A percentile compares a stretch with the other conserved stretches of the same genome.
Evolutionary conservation across 495 filamentous ascomycete species (phyloP).

Genomic region (Astrothelium subdiscretum): DNA sequence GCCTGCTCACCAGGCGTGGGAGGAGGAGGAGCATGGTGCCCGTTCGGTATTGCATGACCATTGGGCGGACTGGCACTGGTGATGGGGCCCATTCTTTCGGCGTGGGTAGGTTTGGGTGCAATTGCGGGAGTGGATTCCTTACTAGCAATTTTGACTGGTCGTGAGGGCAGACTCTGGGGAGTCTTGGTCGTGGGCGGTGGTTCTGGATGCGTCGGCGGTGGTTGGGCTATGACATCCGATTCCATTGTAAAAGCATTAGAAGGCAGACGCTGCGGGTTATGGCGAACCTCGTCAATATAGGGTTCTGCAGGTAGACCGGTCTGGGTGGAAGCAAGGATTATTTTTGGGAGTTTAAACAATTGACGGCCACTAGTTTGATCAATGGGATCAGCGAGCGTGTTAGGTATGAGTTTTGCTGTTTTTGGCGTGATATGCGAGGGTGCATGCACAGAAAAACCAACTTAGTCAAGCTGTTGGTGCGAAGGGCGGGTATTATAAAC

Average conservation of each 20-base stretch:
- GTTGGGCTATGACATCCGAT: not conserved
- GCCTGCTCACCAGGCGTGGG: not conserved
- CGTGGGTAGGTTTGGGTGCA: not conserved
- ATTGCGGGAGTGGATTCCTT: not conserved
- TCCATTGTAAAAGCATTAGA: not conserved
- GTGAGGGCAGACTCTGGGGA: not conserved
- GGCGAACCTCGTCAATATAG: slow-evolving; percentile 2
- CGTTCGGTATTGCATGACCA: not conserved
- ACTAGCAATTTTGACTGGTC: not conserved
- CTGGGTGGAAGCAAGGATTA: not conserved
- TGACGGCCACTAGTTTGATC: not conserved
- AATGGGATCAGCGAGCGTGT: not conserved
- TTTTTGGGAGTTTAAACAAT: not conserved
- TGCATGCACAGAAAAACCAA: slow-evolving; percentile 1
- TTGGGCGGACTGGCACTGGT: slow-evolving; percentile 1
- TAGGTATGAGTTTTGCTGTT: slow-evolving; percentile 1
- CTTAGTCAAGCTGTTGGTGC: not conserved
- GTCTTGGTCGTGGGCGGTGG: not conserved
- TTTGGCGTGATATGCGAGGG: not conserved
- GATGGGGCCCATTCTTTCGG: not conserved
- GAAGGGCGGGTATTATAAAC: slow-evolving; percentile 1
- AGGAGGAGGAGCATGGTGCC: not conserved
- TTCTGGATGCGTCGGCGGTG: not conserved
- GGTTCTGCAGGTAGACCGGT: not conserved
- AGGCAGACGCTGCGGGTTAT: not conserved